Base-by-base conservation (phyloP, 768 basidiomycete genomes). In the Tubosaeta brunneosetosa region DNA sequence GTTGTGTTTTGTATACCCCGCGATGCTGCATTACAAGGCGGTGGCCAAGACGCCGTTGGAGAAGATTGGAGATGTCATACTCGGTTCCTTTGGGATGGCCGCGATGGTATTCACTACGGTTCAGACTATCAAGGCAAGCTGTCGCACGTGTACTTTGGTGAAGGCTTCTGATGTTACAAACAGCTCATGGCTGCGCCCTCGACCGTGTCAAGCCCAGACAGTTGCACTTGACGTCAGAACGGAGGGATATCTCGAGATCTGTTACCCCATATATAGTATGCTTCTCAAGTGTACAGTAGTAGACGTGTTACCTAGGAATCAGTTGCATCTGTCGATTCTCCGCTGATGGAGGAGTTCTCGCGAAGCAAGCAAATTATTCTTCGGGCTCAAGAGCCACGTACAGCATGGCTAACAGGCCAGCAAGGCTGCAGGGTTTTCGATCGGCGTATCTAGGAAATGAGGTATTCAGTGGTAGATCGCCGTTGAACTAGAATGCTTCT, bases 1-100 rank as follows among this genome's bases (percentile, higher is more conserved):
- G 8, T 73, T 98, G 55, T 95, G 93, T 68, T 94, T 91, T 66
- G 84, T 94, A 44, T 97, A 97, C 63, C 95, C 94, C 4, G 85
- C 94, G 6, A 84, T 97, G 86, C 70, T 97, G 55, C 94, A 95
- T 66, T 88, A 91, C 73, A 88, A 81, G 70, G 88, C 87, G n/a
- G 84, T 85, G 59, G 86, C 94, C 6, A 77, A 74, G 56, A 94
- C 89, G 1, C 74, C 76, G 53, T 79, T 63, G 58, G 75, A 85
- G 69, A 91, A 86, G 65, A 40, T 77, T 4, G 73, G 73, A 1
- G 94, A 97, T 67, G 84, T 86, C 41, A 71, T 77, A 26, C 72
- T 97, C 61, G 81, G 92, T 57, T 61, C 81, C 13, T 94, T 97
- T 68, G 94, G 94, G 7, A 22, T 83, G 47, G 49, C 74, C 14